phyloP scores from a whole-genome alignment of 306 rosid genomes.

The Vigna hirtella region DNA sequence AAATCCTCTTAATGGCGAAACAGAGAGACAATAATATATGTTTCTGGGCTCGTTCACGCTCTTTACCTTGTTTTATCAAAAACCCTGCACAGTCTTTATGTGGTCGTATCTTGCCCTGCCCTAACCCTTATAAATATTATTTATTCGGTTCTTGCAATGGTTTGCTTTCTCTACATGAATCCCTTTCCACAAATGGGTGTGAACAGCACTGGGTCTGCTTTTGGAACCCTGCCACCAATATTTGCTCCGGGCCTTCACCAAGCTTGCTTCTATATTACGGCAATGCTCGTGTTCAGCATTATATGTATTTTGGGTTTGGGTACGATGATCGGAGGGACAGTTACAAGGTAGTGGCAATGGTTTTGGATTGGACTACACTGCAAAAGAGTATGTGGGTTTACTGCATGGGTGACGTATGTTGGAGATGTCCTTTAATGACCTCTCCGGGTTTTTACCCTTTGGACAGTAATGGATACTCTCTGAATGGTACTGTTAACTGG shows the following conservation, averaged over 20 bases:
- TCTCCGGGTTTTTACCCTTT: neutral
- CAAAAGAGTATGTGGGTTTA: neutral
- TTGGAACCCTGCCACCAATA: neutral
- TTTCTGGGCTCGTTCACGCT: neutral
- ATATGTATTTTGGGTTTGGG: neutral
- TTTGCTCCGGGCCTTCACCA: neutral
- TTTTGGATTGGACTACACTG: neutral
- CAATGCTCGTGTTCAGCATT: accelerated
- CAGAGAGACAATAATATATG: accelerated
- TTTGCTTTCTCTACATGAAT: neutral
- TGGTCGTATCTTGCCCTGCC: neutral
- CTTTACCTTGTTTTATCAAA: neutral
- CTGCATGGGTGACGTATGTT: neutral
- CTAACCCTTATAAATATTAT: neutral
- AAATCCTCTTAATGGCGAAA: neutral
- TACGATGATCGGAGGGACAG: neutral
- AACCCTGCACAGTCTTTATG: neutral
- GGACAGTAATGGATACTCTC: neutral
- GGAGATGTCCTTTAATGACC: neutral
- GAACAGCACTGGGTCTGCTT: neutral
- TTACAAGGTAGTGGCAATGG: neutral
- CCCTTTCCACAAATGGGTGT: no score
- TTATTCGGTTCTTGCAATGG: neutral
- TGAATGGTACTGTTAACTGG: neutral
- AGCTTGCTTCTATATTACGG: neutral